Percentiles rank a stretch among this genome's conserved stretches.
phyloP scores from a whole-genome alignment of 108 stramenopile species.

The Nannochloropsis gaditana region DNA sequence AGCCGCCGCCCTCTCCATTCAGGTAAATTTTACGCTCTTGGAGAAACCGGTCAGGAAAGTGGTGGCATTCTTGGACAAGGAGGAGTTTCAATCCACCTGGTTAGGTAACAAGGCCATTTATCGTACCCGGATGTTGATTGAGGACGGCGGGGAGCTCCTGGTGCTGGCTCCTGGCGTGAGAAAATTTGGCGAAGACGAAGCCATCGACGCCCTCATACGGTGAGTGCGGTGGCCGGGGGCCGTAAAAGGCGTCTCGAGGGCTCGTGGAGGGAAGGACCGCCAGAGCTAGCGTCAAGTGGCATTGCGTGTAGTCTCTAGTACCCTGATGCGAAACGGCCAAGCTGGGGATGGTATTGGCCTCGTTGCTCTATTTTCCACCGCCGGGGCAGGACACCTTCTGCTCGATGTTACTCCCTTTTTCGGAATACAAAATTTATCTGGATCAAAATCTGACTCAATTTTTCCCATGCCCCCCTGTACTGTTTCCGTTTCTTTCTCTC shows the following conservation, averaged over 20 bases:
- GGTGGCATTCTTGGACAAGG: conserved; percentile 75
- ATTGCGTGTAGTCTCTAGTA: no score
- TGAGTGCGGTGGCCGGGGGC: conserved; percentile 12
- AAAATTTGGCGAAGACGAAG: conserved; percentile 79
- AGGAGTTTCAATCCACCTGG: conserved; percentile 92
- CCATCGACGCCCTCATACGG: conserved; percentile 76
- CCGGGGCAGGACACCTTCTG: no score
- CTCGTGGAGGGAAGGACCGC: neutral
- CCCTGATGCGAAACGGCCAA: no score
- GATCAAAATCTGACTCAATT: neutral
- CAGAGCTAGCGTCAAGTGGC: no score
- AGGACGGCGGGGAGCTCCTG: conserved; percentile 79
- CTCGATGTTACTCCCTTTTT: neutral
- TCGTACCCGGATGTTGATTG: conserved; percentile 88
- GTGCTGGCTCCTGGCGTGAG: conserved; percentile 80
- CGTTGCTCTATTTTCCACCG: no score
- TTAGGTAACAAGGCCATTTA: conserved; percentile 91
- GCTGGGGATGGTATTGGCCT: no score
- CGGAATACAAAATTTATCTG: neutral
- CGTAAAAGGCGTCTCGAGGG: neutral
- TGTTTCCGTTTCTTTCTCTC: neutral
- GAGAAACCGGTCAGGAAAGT: conserved; percentile 67
- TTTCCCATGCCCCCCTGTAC: neutral
- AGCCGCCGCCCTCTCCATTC: conserved; percentile 74
- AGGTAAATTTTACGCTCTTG: conserved; percentile 81